Evolutionary conservation across 768 basidiomycete species (phyloP), one percentile per base, ranked within the genome.

Genomic region (Mycena pura): DNA sequence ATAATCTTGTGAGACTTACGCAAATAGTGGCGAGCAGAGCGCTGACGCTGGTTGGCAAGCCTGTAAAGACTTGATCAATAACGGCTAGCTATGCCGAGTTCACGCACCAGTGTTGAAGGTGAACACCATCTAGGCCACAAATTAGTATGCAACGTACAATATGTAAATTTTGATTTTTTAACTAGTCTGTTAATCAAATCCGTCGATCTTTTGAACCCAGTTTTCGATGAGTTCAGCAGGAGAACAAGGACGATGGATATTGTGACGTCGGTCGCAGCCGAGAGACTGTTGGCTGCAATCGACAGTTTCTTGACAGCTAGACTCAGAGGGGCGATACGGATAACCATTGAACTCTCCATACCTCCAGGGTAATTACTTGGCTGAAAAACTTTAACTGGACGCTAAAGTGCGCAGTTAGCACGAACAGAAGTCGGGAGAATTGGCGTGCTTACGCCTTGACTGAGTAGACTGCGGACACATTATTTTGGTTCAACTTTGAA

Each of bases 151-250:
- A 45, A 15, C 32, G 10, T 48, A 13, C 15, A 47, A 45, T 3
- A 25, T 14, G 14, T 29, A 40, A 22, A 4, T 13, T 48, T 10
- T 32, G 19, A 21, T 22, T 27, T 2, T 57, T 32, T n/a, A 28
- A 65, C 63, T 48, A 65, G 24, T 50, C 58, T 39, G 25, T 65
- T 65, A 19, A 65, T 46, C 54, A 65, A 32, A 29, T 65, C 63
- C 13, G 53, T 65, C 17, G 63, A 56, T 19, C 39, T 27, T 22
- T 61, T 65, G 48, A 60, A 65, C 13, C 63, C 63, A 9, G 63
- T 65, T 19, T 65, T 65, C 14, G 59, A 29, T 14, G 21, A 9
- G 24, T 60, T 53, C 25, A 65, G 45, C 6, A 60, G 53, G 43
- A 56, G 24, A 0, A 65, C 53, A 5, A 65, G 59, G 11, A 53